A percentile compares a stretch with the other conserved stretches of the same genome.
These are phyloP conservation scores for Phytophthora nicotianae DNA, from an alignment of 352 stramenopile genomes.

Conservation along the genomic window DNA sequence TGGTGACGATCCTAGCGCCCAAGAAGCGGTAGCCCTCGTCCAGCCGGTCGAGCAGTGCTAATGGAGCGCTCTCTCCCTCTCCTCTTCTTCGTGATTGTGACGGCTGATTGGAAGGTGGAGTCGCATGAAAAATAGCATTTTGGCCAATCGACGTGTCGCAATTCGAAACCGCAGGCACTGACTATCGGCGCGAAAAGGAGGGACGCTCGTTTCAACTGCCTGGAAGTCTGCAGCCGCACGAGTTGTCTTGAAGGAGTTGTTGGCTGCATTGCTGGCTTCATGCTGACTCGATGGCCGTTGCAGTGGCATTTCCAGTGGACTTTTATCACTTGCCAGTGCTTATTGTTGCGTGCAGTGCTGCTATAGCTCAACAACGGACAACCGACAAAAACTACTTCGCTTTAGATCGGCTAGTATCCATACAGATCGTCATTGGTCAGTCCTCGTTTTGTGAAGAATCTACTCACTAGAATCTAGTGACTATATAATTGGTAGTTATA, in stretches of 20 bases:
- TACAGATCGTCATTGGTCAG: too few species aligned
- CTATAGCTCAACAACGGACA: not conserved
- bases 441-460: too few species aligned
- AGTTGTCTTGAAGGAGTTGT: not conserved
- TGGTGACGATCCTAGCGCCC: slow-evolving; percentile 6
- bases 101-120: slow-evolving; percentile 4
- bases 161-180: slow-evolving; percentile 8
- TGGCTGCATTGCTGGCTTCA: not conserved
- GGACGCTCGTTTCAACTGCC: slow-evolving; percentile 3
- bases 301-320: not conserved
- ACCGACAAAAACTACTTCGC: too few species aligned
- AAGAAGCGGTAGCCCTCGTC: slow-evolving; percentile 5
- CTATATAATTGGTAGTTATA: too few species aligned
- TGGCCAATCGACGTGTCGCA: slow-evolving; percentile 8
- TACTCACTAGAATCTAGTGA: too few species aligned
- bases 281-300: slow-evolving; percentile 4
- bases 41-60: slow-evolving; percentile 15
- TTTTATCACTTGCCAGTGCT: slow-evolving; percentile 1
- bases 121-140: slow-evolving; percentile 1
- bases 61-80: slow-evolving; percentile 18
- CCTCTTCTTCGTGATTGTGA: slow-evolving; percentile 16
- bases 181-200: slow-evolving; percentile 15
- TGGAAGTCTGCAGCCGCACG: not conserved
- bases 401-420: too few species aligned
- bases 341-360: not conserved